Evolutionary conservation across 2,329 filamentous ascomycete genomes (phyloP).

Genomic region (Neospermospora avenae): DNA sequence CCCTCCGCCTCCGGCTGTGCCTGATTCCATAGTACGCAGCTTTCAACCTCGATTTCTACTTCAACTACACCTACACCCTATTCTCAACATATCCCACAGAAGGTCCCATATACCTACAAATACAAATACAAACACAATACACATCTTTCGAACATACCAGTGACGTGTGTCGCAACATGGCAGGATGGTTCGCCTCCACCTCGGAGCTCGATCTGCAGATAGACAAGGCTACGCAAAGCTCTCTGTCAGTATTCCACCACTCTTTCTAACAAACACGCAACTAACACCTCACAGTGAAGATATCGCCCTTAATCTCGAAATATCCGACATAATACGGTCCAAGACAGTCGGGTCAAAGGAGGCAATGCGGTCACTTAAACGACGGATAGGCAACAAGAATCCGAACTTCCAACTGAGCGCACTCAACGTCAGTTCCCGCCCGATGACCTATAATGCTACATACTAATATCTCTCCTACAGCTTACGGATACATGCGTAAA

Average conservation of each 20-base stretch:
- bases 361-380: constrained; percentile 94
- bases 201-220: constrained; percentile 95
- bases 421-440: constrained; percentile 62
- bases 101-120: too few relatives aligned
- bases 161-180: constrained; percentile 48
- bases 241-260: constrained; percentile 55
- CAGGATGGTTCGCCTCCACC: constrained; percentile 94
- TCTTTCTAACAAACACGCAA: neutral
- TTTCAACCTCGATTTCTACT: neutral
- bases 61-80: too few relatives aligned
- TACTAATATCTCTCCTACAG: constrained; percentile 44
- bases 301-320: constrained; percentile 95
- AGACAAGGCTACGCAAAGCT: constrained; percentile 90
- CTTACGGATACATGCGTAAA: constrained; percentile 98
- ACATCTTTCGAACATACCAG: neutral
- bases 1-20: neutral
- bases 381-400: constrained; percentile 94
- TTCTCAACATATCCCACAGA: neutral
- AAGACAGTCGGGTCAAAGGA: constrained; percentile 97
- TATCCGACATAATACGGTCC: constrained; percentile 94
- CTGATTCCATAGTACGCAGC: constrained; percentile 2
- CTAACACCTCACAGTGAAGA: constrained; percentile 65
- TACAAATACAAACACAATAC: neutral
- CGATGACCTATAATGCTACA: neutral
- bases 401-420: constrained; percentile 94